A percentile compares a stretch with the other conserved stretches of the same genome.
Evolutionary conservation across 371 early-diverging fungal species (phyloP).

Genomic region (Cokeromyces recurvatus): DNA sequence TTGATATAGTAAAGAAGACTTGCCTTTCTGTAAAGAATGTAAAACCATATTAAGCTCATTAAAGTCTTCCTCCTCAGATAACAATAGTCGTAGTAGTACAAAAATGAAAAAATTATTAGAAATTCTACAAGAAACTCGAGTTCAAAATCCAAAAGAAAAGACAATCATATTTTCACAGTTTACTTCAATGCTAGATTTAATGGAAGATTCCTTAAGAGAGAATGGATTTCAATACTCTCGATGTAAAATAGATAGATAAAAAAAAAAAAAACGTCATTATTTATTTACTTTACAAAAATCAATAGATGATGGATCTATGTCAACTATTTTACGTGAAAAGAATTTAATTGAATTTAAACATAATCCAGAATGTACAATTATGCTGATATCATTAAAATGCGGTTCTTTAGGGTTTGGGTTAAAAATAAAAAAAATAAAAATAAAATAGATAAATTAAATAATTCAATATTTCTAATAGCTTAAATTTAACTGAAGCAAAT

Average conservation of each 20-base stretch:
- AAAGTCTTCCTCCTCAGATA: not conserved
- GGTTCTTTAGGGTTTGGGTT: constrained; percentile 70
- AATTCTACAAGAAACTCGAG: constrained; percentile 31
- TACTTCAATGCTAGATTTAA: constrained; percentile 70
- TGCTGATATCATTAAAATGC: constrained; percentile 69
- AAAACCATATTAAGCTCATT: not conserved
- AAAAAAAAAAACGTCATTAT: no score
- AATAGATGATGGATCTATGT: constrained; percentile 48
- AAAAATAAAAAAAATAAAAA: no score
- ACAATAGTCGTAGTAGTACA: constrained; percentile 26
- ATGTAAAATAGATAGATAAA: no score
- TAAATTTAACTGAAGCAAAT: constrained; percentile 72
- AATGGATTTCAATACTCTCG: constrained; percentile 56
- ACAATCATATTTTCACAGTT: constrained; percentile 89
- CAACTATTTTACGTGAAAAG: constrained; percentile 39
- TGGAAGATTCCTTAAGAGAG: constrained; percentile 62
- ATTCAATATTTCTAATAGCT: no score
- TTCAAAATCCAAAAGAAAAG: constrained; percentile 47
- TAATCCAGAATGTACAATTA: constrained; percentile 52
- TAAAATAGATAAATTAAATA: constrained; percentile 32
- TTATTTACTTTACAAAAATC: no score
- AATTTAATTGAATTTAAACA: constrained; percentile 43
- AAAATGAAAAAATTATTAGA: constrained; percentile 49
- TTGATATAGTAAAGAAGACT: no score
- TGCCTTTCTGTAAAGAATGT: no score